Evolutionary conservation across 208 protist genomes (phyloP).

Genomic region (Acanthamoeba culbertsoni): DNA sequence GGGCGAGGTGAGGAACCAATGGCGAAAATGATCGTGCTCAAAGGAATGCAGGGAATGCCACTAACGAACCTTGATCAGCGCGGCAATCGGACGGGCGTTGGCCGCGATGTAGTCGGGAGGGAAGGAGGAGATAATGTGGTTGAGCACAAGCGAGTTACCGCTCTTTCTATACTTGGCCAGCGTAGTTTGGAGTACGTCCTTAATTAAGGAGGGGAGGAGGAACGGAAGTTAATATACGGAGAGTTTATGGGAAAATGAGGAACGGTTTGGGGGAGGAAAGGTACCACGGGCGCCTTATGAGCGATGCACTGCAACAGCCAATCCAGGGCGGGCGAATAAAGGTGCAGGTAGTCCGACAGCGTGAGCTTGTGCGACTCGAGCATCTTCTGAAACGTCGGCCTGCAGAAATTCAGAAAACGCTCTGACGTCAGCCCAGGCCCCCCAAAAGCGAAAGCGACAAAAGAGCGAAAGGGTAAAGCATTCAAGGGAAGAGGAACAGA

Average conservation of each 20-base stretch:
- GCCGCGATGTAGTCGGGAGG: constrained; percentile 69
- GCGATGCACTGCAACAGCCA: constrained; percentile 82
- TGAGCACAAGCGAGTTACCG: constrained; percentile 72
- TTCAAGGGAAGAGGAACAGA: background rate
- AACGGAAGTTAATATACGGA: background rate
- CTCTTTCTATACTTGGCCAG: constrained; percentile 64
- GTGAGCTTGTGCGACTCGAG: constrained; percentile 61
- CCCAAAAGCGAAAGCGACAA: no score
- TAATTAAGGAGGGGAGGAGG: background rate
- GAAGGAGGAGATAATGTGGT: constrained; percentile 81
- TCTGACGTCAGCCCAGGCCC: background rate
- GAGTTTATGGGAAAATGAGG: background rate
- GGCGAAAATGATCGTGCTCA: background rate
- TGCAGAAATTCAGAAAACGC: background rate
- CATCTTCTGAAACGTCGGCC: constrained; percentile 22
- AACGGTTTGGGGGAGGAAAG: background rate
- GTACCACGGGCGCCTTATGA: background rate
- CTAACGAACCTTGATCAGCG: constrained; percentile 68
- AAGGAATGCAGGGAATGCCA: background rate
- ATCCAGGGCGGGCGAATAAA: constrained; percentile 84
- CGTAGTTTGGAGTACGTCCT: background rate
- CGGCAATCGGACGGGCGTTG: constrained; percentile 59
- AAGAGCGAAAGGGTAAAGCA: background rate
- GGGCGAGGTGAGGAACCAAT: background rate
- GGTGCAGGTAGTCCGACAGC: constrained; percentile 77